A percentile compares a stretch with the other conserved stretches of the same genome.
These are phyloP conservation scores for Coemansia sp. DNA, from an alignment of 192 early-diverging fungal genomes.

Conservation along the genomic window DNA sequence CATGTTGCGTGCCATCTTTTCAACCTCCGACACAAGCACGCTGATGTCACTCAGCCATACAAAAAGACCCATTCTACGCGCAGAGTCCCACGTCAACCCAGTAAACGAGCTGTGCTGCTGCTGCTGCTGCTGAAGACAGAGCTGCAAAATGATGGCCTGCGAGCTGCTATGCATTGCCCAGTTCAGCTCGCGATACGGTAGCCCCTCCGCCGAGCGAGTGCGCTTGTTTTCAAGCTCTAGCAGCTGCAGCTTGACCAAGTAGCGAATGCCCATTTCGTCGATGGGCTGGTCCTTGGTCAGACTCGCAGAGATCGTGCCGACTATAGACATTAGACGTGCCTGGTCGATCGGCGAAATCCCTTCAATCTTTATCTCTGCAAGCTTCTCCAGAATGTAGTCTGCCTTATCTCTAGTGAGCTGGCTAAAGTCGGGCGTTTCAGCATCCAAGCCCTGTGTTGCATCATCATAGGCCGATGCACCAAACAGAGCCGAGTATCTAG, in stretches of 20 bases:
- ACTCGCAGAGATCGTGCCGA: constrained; percentile 57
- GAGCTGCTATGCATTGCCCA: constrained; percentile 92
- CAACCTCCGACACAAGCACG: constrained; percentile 67
- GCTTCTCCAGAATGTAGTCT: constrained; percentile 33
- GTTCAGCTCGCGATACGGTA: constrained; percentile 63
- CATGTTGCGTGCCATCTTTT: constrained; percentile 84
- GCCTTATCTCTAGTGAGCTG: constrained; percentile 42
- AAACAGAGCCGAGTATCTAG: constrained; percentile 33
- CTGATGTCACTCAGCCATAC: constrained; percentile 80
- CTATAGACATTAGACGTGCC: constrained; percentile 68
- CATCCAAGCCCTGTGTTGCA: constrained; percentile 2
- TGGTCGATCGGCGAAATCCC: constrained; percentile 68
- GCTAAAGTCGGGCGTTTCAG: constrained; percentile 24
- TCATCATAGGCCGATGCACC: constrained; percentile 4
- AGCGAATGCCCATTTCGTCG: constrained; percentile 85
- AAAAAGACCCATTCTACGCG: constrained; percentile 76
- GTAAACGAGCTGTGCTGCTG: constrained; percentile 27
- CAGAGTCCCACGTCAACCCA: constrained; percentile 77
- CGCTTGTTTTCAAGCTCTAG: constrained; percentile 53
- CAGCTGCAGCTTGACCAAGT: constrained; percentile 75
- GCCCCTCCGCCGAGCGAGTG: constrained; percentile 40
- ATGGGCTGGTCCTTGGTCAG: constrained; percentile 69
- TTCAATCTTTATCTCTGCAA: constrained; percentile 39
- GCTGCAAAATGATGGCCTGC: constrained; percentile 56
- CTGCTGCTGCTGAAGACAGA: constrained; percentile 29